These are phyloP conservation scores for Torrubiella hemipterigena DNA, from an alignment of 2,329 filamentous ascomycete genomes.

Conservation along the genomic window DNA sequence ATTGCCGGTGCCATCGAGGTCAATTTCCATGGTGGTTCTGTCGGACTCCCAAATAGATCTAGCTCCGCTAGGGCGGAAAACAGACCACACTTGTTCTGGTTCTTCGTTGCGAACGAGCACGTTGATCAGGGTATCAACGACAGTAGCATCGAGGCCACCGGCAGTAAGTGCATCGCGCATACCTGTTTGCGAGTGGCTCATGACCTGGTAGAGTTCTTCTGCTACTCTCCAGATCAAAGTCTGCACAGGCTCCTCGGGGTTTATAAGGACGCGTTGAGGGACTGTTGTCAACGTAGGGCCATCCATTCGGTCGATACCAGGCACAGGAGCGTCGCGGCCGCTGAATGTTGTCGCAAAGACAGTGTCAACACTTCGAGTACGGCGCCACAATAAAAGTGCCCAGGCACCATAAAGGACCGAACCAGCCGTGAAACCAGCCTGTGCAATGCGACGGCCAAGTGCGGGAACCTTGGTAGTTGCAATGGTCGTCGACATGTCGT, in stretches of 20 bases:
- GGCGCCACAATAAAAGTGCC: conserved; percentile 7
- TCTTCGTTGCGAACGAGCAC: conserved; percentile 2
- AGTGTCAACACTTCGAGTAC: conserved; percentile 5
- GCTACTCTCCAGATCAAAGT: conserved; percentile 8
- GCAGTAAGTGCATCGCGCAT: conserved; percentile 9
- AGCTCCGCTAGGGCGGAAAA: conserved; percentile 4
- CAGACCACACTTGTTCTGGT: neutral
- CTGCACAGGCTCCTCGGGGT: conserved; percentile 12
- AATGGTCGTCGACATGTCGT: neutral
- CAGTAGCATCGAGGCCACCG: neutral
- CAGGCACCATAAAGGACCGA: conserved; percentile 9
- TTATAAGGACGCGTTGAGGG: conserved; percentile 12
- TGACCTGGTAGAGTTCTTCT: conserved; percentile 7
- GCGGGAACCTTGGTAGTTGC: neutral
- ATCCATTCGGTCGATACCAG: conserved; percentile 6
- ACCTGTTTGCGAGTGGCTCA: conserved; percentile 14
- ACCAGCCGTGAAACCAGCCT: conserved; percentile 3
- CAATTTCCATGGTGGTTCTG: conserved; percentile 2
- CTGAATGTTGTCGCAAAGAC: conserved; percentile 10
- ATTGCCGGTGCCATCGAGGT: conserved; percentile 1
- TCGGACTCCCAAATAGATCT: conserved; percentile 4
- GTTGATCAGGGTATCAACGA: conserved; percentile 11
- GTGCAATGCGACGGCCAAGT: neutral
- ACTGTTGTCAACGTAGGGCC: conserved; percentile 9
- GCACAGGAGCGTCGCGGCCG: conserved; percentile 8